These are phyloP conservation scores for Discostella pseudostelligera DNA, from an alignment of 108 stramenopile genomes.

Conservation along the genomic window DNA sequence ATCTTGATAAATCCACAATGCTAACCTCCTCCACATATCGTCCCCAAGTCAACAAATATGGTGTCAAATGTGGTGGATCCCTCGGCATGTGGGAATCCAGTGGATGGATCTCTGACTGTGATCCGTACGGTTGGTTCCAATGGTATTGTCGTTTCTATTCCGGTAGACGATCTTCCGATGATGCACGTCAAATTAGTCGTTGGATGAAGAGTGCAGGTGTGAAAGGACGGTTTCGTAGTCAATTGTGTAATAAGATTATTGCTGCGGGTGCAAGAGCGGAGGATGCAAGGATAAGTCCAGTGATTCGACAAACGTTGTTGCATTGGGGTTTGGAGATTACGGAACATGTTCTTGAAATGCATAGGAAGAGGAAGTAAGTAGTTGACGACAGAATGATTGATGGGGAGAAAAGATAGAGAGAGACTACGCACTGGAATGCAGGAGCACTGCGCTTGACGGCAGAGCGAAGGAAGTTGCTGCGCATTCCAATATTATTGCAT, in stretches of 20 bases:
- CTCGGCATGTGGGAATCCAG: conserved; percentile 91
- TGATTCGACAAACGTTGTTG: conserved; percentile 93
- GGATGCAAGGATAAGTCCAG: conserved; percentile 83
- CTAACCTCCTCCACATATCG: conserved; percentile 77
- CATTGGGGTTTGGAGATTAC: conserved; percentile 96
- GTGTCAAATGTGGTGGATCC: conserved; percentile 91
- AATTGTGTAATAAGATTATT: conserved; percentile 92
- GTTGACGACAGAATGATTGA: too few species aligned
- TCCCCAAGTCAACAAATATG: conserved; percentile 77
- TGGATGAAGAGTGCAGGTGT: conserved; percentile 81
- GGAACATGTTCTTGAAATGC: conserved; percentile 62
- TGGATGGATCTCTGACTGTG: conserved; percentile 86
- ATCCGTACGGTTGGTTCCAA: conserved; percentile 98
- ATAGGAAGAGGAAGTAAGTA: conserved; percentile 46
- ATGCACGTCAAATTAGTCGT: conserved; percentile 87
- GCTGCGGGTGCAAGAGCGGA: conserved; percentile 44
- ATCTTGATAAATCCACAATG: conserved; percentile 52
- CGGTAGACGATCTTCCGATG: conserved; percentile 85
- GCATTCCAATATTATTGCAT: too few species aligned
- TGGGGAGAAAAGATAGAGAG: too few species aligned
- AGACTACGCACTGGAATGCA: too few species aligned
- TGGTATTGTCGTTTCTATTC: conserved; percentile 98
- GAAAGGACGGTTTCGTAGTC: conserved; percentile 88
- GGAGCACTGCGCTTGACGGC: too few species aligned
- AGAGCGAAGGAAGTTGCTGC: too few species aligned